phyloP scores from a whole-genome alignment of 768 basidiomycete genomes.

The Mycena kentingensis region DNA sequence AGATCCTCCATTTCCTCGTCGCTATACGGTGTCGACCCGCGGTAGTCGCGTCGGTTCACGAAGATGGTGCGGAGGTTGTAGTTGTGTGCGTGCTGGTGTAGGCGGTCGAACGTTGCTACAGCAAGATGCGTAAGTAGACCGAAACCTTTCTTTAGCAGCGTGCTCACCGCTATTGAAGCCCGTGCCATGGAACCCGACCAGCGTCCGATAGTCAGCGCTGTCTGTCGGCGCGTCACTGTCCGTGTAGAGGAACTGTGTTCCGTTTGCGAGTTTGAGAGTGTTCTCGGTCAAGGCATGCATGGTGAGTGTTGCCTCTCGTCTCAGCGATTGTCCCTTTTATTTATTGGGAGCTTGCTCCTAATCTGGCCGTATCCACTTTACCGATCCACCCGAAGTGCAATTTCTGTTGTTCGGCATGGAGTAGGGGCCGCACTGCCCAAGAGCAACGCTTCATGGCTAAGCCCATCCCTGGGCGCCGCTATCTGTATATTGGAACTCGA shows the following conservation, averaged over 20 bases:
- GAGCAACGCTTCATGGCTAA: conserved; percentile 68
- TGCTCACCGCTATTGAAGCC: neutral
- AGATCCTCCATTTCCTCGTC: neutral
- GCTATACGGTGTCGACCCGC: neutral
- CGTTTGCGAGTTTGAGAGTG: no score
- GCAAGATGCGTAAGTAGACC: neutral
- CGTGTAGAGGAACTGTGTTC: no score
- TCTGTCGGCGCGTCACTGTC: neutral
- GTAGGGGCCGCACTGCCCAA: conserved; percentile 79
- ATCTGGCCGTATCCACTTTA: no score
- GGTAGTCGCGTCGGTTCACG: neutral
- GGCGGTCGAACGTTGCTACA: neutral
- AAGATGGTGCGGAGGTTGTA: neutral
- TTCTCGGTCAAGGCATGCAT: no score
- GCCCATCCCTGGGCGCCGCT: conserved; percentile 58
- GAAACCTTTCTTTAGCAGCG: neutral
- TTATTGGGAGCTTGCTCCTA: no score
- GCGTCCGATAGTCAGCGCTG: neutral
- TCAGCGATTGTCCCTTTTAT: no score
- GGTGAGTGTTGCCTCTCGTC: no score
- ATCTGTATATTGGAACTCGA: neutral
- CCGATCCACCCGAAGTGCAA: no score
- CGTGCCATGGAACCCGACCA: neutral
- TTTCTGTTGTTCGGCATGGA: no score
- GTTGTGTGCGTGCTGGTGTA: neutral